These are phyloP conservation scores for Acidomyces sp. DNA, from an alignment of 495 filamentous ascomycete genomes.

Conservation along the genomic window DNA sequence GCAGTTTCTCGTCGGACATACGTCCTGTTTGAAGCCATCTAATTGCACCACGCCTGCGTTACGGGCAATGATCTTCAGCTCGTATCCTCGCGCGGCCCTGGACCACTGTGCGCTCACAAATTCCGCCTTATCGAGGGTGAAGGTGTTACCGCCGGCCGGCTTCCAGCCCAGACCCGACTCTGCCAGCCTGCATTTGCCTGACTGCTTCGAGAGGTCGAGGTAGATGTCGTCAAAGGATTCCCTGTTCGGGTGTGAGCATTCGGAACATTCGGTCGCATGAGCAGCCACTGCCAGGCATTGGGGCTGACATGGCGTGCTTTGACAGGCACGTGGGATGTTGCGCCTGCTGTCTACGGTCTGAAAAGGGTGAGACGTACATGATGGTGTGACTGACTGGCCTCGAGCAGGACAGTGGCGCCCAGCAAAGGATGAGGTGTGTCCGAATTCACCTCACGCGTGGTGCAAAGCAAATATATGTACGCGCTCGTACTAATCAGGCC, in stretches of 20 bases:
- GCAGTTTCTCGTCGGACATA: conserved; percentile 26
- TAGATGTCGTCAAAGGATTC: conserved; percentile 96
- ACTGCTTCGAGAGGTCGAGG: conserved; percentile 79
- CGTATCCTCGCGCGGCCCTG: conserved; percentile 78
- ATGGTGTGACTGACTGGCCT: too few species aligned
- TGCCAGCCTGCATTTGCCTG: conserved; percentile 84
- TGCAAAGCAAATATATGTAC: too few species aligned
- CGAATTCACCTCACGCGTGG: too few species aligned
- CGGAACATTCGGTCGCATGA: too few species aligned
- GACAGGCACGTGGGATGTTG: too few species aligned
- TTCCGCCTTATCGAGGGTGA: conserved; percentile 73
- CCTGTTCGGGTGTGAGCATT: conserved; percentile 29
- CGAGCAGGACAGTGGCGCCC: too few species aligned
- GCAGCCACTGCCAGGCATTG: too few species aligned
- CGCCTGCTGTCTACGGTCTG: too few species aligned
- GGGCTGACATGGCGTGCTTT: too few species aligned
- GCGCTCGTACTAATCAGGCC: too few species aligned
- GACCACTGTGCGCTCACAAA: conserved; percentile 87
- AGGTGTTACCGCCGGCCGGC: conserved; percentile 70
- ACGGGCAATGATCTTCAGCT: conserved; percentile 77
- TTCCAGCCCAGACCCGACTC: conserved; percentile 93
- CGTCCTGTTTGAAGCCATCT: conserved; percentile 89
- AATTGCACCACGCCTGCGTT: conserved; percentile 79
- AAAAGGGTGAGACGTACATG: too few species aligned
- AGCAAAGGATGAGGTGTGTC: too few species aligned